phyloP scores from a whole-genome alignment of 2,329 filamentous ascomycete genomes.

The Chaetothyriales sp. region DNA sequence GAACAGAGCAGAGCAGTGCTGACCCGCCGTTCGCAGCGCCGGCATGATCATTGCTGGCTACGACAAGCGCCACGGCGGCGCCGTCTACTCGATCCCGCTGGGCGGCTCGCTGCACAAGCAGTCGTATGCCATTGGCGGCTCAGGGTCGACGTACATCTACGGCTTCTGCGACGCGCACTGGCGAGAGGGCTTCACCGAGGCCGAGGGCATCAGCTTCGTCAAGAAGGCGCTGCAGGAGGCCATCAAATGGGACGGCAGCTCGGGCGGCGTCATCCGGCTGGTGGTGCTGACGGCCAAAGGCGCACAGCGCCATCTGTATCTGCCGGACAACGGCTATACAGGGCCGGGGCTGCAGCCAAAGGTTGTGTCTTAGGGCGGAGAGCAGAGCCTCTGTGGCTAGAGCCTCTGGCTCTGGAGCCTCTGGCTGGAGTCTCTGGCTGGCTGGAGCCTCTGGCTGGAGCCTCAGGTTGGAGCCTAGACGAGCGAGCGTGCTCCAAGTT shows the following conservation, averaged over 20 bases:
- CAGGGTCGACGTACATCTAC: conserved; percentile 98
- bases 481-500: too few species aligned
- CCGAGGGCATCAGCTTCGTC: conserved; percentile 81
- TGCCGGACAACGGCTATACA: conserved; percentile 81
- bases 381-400: too few species aligned
- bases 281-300: conserved; percentile 86
- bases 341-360: conserved; percentile 46
- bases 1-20: neutral
- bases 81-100: conserved; percentile 93
- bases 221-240: conserved; percentile 83
- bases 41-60: conserved; percentile 98
- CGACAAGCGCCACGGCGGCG: conserved; percentile 85
- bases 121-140: conserved; percentile 86
- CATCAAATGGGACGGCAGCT: conserved; percentile 99
- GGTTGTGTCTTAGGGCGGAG: neutral
- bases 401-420: neutral
- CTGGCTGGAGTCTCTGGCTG: too few species aligned
- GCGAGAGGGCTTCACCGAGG: conserved; percentile 87
- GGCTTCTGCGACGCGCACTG: conserved; percentile 96
- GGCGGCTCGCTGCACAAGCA: conserved; percentile 97
- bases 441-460: too few species aligned
- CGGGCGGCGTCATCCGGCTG: conserved; percentile 94
- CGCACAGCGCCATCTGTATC: conserved; percentile 83
- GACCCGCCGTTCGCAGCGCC: conserved; percentile 45
- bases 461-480: too few species aligned